Evolutionary conservation across 2,329 filamentous ascomycete species (phyloP), one percentile per base, ranked within the genome.

Genomic region (Decorospora gaudefroyi): DNA sequence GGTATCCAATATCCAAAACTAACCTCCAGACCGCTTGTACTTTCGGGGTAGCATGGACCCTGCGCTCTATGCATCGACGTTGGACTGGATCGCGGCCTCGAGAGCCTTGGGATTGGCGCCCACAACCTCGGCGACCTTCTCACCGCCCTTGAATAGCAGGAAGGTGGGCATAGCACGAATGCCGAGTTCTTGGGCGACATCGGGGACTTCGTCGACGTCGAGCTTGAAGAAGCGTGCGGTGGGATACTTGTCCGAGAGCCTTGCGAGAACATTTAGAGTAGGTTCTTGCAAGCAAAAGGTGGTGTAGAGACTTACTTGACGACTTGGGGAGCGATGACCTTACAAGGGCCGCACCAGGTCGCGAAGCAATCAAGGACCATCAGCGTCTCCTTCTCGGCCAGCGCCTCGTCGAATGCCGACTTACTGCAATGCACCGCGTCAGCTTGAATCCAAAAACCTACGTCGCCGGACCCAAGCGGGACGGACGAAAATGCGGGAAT

Each of bases 161-260:
- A 97, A 96, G 18, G 90, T 95, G 42, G 92, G 91, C 90, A 97
- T 96, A 69, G 91, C 90, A 61, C 88, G 84, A 70, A 97, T 82
- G 54, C 82, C 83, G 53, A 93, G 83, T 68, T 93, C 83, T 63
- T 85, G 79, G 21, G 88, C 84, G 35, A 96, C 80, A 1, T 88
- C 84, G 57, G 84, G 77, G 27, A 92, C 76, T 55, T 90, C 78
- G 72, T 96, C 91, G 62, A 96, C 90, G 72, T 97, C 90, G 68
- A 96, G 78, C 81, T 96, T 93, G 80, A 84, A 84, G 75, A 96
- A 96, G 72, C 82, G 78, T 57, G 86, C 79, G 57, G 76, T 70
- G 55, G 80, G 72, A 75, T 81, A 82, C 46, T 74, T 69, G 29
- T 85, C 71, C 63, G 83, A 82, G 71, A 82, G 78, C 53, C 83